Base-by-base conservation (phyloP, 768 basidiomycete species). In the Kwoniella europaea region DNA sequence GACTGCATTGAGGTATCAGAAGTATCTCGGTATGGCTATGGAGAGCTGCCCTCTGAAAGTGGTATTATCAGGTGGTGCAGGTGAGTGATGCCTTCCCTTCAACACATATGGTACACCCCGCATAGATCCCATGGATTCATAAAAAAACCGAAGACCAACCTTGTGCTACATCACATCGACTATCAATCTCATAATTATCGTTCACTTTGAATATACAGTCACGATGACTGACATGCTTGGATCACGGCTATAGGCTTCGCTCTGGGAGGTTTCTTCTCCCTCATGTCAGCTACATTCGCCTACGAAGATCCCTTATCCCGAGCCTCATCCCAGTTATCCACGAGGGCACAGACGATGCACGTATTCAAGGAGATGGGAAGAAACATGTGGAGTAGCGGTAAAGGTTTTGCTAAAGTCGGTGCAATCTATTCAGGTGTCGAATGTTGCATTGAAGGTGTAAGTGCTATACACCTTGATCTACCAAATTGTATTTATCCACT, bases 341-440 rank as follows among this genome's bases (percentile, higher is more conserved):
- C 80, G 1, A 86, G 87, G 24, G 91, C 94, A 82, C 95, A 95
- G 78, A 91, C 93, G 1, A 86, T 88, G 56, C 89, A 90, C 74
- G 89, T 96, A 44, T 91, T 97, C 83, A 92, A 89, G 80, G 95
- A 98, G 70, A 98, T 97, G 92, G 95, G 95, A 1, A 89, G 87
- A 74, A 91, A 90, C 43, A 96, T 98, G 93, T 93, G 89, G 89
- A 86, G 87, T 35, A 91, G 87, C 60, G 95, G 96, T 20, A 94
- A 91, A 83, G 91, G 93, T 0, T 98, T 98, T 79, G 94, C 90
- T 0, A 95, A 94, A 86, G 93, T 98, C 57, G 96, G 94, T 18
- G 92, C 92, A 13, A 79, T 98, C 55, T 98, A 92, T 82, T 91
- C 94, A n/a, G 94, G 95, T 29, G 89, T 93, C 9, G 96, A 98